Percentiles rank a stretch among this genome's conserved stretches.
Evolutionary conservation across 495 filamentous ascomycete species (phyloP).

Genomic region (Aspergillus campestris): DNA sequence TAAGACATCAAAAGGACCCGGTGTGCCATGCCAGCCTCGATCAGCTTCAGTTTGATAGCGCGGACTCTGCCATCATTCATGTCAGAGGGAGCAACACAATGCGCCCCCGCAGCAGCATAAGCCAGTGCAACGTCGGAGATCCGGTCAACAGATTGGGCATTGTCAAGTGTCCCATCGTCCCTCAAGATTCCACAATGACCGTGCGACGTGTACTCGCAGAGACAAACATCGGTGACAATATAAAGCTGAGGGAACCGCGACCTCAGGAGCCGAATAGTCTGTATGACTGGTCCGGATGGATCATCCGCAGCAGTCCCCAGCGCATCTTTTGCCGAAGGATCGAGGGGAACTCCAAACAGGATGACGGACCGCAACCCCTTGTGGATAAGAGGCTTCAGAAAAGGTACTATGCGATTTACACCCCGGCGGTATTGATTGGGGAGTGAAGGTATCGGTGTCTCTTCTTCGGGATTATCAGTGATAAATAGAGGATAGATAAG

Average conservation of each 20-base stretch:
- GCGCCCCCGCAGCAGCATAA: slow-evolving; percentile 87
- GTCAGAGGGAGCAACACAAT: slow-evolving; percentile 93
- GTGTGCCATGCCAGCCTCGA: slow-evolving; percentile 84
- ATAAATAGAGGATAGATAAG: slow-evolving; percentile 96
- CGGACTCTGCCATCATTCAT: slow-evolving; percentile 98
- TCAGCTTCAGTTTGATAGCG: slow-evolving; percentile 93
- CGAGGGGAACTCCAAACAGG: slow-evolving; percentile 86
- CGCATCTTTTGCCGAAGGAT: slow-evolving; percentile 73
- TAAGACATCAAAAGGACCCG: slow-evolving; percentile 92
- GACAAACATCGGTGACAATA: slow-evolving; percentile 85
- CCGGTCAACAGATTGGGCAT: slow-evolving; percentile 80
- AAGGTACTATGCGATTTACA: slow-evolving; percentile 74
- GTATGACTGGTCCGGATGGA: slow-evolving; percentile 83
- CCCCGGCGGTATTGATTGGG: slow-evolving; percentile 83
- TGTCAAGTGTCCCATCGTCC: slow-evolving; percentile 88
- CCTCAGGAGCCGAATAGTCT: slow-evolving; percentile 71
- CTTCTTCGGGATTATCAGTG: slow-evolving; percentile 87
- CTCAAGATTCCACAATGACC: slow-evolving; percentile 94
- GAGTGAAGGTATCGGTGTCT: slow-evolving; percentile 79
- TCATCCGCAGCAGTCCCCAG: slow-evolving; percentile 92
- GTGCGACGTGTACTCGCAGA: slow-evolving; percentile 98
- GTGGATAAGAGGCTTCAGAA: slow-evolving; percentile 73
- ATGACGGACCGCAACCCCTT: slow-evolving; percentile 90
- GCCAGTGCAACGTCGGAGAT: slow-evolving; percentile 89
- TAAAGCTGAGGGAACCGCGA: slow-evolving; percentile 80